Conservation (phyloP, 192 early-diverging fungal genomes). For the Polychytrium aggregatum region DNA sequence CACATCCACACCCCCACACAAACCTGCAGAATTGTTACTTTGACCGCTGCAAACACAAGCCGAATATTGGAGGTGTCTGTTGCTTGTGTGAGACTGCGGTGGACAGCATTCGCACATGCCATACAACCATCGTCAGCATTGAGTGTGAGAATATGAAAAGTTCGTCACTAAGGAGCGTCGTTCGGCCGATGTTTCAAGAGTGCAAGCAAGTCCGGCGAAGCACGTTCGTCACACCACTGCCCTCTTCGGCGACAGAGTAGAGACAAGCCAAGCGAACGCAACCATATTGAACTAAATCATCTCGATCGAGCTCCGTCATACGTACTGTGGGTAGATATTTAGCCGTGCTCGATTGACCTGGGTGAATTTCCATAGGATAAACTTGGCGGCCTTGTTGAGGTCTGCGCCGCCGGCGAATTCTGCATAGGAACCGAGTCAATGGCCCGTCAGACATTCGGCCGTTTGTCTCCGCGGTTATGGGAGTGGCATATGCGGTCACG, state of each 20-base stretch:
- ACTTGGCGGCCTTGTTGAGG: constrained; percentile 71
- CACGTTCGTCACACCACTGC: no score
- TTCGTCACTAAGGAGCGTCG: no score
- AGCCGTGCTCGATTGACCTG: constrained; percentile 73
- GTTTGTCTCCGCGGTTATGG: constrained; percentile 65
- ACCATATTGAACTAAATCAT: no score
- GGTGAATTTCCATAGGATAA: constrained; percentile 79
- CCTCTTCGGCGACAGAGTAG: no score
- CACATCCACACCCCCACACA: no score
- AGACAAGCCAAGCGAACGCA: no score
- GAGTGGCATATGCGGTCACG: constrained; percentile 23
- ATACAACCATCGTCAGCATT: constrained; percentile 1
- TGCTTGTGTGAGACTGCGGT: constrained; percentile 69
- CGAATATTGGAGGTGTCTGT: constrained; percentile 84
- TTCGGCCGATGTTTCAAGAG: no score
- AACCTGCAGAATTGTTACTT: constrained; percentile 87
- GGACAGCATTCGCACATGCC: no score
- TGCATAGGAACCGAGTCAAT: not conserved
- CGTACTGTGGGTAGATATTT: constrained; percentile 73
- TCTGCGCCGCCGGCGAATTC: constrained; percentile 51
- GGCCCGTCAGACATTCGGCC: not conserved
- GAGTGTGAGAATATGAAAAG: not conserved
- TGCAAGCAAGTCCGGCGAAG: no score
- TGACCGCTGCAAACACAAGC: constrained; percentile 85
- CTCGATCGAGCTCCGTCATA: no score